Evolutionary conservation across 495 filamentous ascomycete genomes (phyloP).

Genomic region (Penicillium herquei): DNA sequence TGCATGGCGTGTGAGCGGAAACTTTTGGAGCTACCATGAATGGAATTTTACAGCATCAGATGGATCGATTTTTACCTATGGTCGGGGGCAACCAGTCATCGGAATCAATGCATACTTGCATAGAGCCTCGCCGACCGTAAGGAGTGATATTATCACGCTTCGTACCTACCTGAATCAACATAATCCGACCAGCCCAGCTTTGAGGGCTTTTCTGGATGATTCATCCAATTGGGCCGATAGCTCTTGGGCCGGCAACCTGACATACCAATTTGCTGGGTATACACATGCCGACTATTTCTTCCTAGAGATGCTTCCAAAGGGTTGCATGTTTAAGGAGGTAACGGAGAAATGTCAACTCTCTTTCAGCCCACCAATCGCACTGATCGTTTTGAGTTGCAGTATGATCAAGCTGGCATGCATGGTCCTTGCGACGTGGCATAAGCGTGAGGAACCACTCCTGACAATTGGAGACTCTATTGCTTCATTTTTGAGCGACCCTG

Average conservation of each 20-base stretch:
- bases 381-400: background rate
- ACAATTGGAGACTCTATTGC: conserved; percentile 27
- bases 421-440: conserved; percentile 16
- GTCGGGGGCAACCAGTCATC: background rate
- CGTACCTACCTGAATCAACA: background rate
- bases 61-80: background rate
- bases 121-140: background rate
- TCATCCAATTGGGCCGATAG: background rate
- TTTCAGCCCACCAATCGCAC: background rate
- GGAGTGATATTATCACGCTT: background rate
- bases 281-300: background rate
- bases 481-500: conserved; percentile 22
- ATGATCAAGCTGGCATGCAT: conserved; percentile 40
- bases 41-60: background rate
- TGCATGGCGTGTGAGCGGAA: background rate
- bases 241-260: background rate
- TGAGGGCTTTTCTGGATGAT: background rate
- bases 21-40: background rate
- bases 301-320: background rate
- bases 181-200: background rate
- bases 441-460: conserved; percentile 4
- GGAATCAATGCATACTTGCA: background rate
- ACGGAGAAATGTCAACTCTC: background rate
- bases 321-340: background rate
- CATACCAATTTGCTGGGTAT: background rate